phyloP scores from a whole-genome alignment of 2,329 filamentous ascomycete genomes.

The Diaporthe eres region DNA sequence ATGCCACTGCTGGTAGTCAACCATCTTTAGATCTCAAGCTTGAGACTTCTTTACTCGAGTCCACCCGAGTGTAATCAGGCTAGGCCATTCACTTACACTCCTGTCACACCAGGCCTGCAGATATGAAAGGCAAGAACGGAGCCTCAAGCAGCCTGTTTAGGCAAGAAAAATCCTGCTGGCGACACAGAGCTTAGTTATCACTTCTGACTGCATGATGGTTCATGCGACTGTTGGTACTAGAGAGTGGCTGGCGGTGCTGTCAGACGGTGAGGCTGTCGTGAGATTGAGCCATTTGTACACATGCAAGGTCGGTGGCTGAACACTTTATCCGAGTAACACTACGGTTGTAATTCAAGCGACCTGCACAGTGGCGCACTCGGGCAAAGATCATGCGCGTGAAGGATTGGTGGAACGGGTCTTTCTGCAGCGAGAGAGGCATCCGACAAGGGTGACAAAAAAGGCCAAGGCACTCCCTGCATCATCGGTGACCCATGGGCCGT shows the following conservation, averaged over 20 bases:
- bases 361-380: slow-evolving; percentile 23
- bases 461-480: slow-evolving; percentile 36
- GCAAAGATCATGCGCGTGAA: slow-evolving; percentile 14
- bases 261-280: slow-evolving; percentile 30
- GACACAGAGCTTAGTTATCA: neutral
- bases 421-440: slow-evolving; percentile 29
- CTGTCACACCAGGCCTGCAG: neutral
- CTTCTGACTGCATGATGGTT: slow-evolving; percentile 6
- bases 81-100: neutral
- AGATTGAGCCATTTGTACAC: slow-evolving; percentile 24
- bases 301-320: slow-evolving; percentile 13
- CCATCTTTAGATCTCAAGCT: neutral
- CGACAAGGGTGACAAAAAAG: slow-evolving; percentile 8
- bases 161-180: neutral
- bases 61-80: neutral
- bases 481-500: neutral
- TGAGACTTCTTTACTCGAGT: neutral
- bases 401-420: slow-evolving; percentile 27
- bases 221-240: neutral
- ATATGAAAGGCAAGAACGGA: neutral
- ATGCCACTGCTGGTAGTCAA: neutral
- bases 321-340: slow-evolving; percentile 7
- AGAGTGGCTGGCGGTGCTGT: neutral
- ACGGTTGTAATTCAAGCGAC: neutral
- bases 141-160: neutral